These are phyloP conservation scores for Leccinum aurantiacum DNA, from an alignment of 768 basidiomycete species.

Conservation along the genomic window DNA sequence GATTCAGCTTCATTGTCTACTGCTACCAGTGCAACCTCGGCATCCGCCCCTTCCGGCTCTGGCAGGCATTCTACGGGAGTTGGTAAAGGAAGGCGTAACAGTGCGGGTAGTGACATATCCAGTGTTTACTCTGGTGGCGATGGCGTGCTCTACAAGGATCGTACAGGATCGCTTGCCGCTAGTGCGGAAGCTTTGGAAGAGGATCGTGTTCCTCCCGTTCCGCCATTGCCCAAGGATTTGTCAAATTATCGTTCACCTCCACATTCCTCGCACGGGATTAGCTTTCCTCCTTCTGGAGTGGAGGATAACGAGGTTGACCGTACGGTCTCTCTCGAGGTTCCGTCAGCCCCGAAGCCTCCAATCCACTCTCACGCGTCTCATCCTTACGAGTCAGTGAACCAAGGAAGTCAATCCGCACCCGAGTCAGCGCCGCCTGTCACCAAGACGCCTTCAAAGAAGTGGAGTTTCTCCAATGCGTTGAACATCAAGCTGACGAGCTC, in stretches of 20 bases:
- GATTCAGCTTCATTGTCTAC: slow-evolving; percentile 84
- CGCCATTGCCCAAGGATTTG: slow-evolving; percentile 88
- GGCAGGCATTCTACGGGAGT: slow-evolving; percentile 64
- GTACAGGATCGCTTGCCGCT: slow-evolving; percentile 57
- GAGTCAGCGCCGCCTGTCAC: slow-evolving; percentile 48
- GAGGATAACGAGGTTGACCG: slow-evolving; percentile 51
- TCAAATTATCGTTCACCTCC: slow-evolving; percentile 75
- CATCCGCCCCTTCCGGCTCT: slow-evolving; percentile 58
- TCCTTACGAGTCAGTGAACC: slow-evolving; percentile 40
- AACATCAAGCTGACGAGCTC: slow-evolving; percentile 72
- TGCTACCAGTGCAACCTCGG: slow-evolving; percentile 74
- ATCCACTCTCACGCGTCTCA: slow-evolving; percentile 32
- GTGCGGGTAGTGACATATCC: slow-evolving; percentile 83
- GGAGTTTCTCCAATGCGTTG: slow-evolving; percentile 89
- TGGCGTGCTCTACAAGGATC: slow-evolving; percentile 61
- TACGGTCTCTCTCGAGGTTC: slow-evolving; percentile 52
- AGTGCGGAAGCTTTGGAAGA: slow-evolving; percentile 63
- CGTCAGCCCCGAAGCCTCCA: slow-evolving; percentile 31
- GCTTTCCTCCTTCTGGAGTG: slow-evolving; percentile 46
- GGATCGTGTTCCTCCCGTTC: slow-evolving; percentile 83
- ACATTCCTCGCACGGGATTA: slow-evolving; percentile 52
- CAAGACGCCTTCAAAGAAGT: slow-evolving; percentile 92
- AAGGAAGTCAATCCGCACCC: slow-evolving; percentile 38
- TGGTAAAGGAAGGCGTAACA: slow-evolving; percentile 71
- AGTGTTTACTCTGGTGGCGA: slow-evolving; percentile 68